These are phyloP conservation scores for Podospora pseudopauciseta DNA, from an alignment of 495 filamentous ascomycete genomes.

Conservation along the genomic window DNA sequence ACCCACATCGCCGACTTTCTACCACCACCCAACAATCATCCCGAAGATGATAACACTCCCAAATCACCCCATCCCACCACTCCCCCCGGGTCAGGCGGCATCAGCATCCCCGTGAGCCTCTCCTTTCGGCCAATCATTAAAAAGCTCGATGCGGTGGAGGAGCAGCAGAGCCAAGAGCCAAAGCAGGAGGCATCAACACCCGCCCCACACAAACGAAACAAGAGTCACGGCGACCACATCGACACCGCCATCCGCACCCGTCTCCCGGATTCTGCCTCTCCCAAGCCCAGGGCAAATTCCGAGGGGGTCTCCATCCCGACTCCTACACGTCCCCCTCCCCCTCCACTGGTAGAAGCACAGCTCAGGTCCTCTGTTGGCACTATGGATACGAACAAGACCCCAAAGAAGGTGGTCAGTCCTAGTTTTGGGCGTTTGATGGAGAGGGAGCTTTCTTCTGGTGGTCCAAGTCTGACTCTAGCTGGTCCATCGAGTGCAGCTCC, in stretches of 20 bases:
- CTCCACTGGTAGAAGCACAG: not conserved
- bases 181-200: not conserved
- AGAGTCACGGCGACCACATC: not conserved
- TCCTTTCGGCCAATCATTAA: not conserved
- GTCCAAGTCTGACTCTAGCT: not conserved
- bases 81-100: not conserved
- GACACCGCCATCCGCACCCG: not conserved
- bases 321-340: not conserved
- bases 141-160: not conserved
- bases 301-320: not conserved
- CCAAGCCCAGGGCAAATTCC: not conserved
- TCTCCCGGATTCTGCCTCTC: not conserved
- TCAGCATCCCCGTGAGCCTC: not conserved
- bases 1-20: not conserved
- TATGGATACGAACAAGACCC: not conserved
- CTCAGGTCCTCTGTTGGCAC: not conserved
- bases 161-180: not conserved
- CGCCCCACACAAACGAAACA: not conserved
- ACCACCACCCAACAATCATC: not conserved
- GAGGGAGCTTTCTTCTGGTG: not conserved
- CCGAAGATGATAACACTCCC: not conserved
- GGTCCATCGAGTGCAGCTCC: not conserved
- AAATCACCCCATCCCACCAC: not conserved
- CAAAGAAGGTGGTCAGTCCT: not conserved
- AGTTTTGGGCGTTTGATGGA: not conserved